Conservation (phyloP, 2,329 filamentous ascomycete species). For the Raffaelea albimanens region DNA sequence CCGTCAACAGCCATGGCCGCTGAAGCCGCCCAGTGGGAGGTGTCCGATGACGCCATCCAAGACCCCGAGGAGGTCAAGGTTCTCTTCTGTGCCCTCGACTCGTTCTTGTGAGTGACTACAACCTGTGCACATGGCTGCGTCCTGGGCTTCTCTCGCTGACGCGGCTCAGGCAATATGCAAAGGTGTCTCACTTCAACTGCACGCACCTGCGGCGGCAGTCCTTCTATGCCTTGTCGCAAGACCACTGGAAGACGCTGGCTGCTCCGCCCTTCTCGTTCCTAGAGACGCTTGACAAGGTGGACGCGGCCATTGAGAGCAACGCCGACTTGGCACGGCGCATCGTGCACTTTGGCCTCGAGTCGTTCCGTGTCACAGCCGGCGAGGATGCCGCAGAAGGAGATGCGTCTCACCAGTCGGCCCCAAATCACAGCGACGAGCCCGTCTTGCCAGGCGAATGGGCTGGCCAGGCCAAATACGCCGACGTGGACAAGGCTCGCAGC, state of each 20-base stretch:
- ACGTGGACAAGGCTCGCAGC: slow-evolving; percentile 85
- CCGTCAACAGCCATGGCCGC: neutral
- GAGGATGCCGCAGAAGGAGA: slow-evolving; percentile 14
- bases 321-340: slow-evolving; percentile 75
- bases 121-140: neutral
- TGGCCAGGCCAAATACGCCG: slow-evolving; percentile 56
- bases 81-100: slow-evolving; percentile 75
- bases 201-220: slow-evolving; percentile 85
- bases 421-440: slow-evolving; percentile 19
- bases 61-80: slow-evolving; percentile 76
- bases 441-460: slow-evolving; percentile 55
- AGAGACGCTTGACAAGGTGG: slow-evolving; percentile 66
- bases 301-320: slow-evolving; percentile 83
- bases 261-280: slow-evolving; percentile 75
- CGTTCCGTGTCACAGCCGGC: slow-evolving; percentile 45
- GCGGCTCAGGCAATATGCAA: slow-evolving; percentile 64
- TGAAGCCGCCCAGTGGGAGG: slow-evolving; percentile 6
- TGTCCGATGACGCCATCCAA: slow-evolving; percentile 8
- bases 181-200: slow-evolving; percentile 76
- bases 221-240: slow-evolving; percentile 81
- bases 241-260: slow-evolving; percentile 76
- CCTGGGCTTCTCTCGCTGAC: neutral
- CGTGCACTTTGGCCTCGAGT: slow-evolving; percentile 55
- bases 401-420: too few relatives aligned
- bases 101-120: slow-evolving; percentile 61